Evolutionary conservation across 768 basidiomycete genomes (phyloP), one percentile per base, ranked within the genome.

Genomic region (Candolleomyces aberdarensis): DNA sequence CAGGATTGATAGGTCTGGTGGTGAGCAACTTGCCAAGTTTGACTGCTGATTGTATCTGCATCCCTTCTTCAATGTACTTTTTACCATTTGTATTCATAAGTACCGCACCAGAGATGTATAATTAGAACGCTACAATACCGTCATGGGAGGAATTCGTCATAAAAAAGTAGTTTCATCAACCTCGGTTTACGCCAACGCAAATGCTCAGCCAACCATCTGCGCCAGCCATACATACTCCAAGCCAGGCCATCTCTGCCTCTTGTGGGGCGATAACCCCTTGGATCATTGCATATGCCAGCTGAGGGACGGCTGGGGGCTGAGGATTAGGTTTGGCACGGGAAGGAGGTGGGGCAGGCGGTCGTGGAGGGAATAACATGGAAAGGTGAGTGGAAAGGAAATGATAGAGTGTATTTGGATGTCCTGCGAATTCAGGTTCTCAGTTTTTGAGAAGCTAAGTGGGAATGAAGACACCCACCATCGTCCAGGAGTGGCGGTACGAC

Each of bases 131-230:
- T 32, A 47, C 15, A 20, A 32, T 41, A 31, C 1, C 36, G 14
- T 13, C 51, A 51, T 19, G 26, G 41, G 22, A 54, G 39, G 22
- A 53, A 56, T 22, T 59, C 40, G 58, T 4, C 17, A 57, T 32
- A 19, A 5, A 44, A 31, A 7, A n/a, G 48, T n/a, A 3, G 47
- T 32, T 19, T 20, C 31, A 50, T 57, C 39, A 60, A 46, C 46
- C 46, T 22, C 52, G 51, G 47, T 60, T 62, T 44, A 65, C 73
- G 15, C 90, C 91, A 31, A 97, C 78, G 69, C 94, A 96, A 57
- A 98, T 80, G 70, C 92, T 91, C 31, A 96, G 81, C 95, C 95
- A 98, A 5, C 97, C 97, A 69, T 98, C 97, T 13, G 94, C 93
- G 8, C 94, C 95, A 13, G 89, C 85, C 74, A 98, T 77, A 67